These are phyloP conservation scores for Arbutus unedo DNA, from an alignment of 148 eudicot genomes.

Conservation along the genomic window DNA sequence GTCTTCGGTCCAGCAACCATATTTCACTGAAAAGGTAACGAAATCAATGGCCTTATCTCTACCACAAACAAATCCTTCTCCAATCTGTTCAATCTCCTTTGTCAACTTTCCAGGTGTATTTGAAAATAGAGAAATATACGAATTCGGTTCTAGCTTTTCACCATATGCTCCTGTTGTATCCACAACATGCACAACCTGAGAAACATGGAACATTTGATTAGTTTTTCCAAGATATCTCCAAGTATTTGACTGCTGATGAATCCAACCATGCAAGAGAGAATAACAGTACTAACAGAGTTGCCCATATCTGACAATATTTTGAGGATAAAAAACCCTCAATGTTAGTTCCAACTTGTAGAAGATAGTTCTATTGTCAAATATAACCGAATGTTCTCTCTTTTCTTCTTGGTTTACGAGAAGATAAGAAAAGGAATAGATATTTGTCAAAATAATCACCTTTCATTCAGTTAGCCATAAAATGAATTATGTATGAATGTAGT, in stretches of 20 bases:
- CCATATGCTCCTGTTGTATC: conserved; percentile 52
- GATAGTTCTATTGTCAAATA: background rate
- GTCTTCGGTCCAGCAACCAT: conserved; percentile 62
- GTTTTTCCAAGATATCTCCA: background rate
- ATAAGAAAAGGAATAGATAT: no score
- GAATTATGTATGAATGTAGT: no score
- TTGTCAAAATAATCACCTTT: no score
- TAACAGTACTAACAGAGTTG: background rate
- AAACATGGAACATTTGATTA: conserved; percentile 15
- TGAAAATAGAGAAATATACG: conserved; percentile 77
- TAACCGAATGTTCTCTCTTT: background rate
- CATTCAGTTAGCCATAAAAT: no score
- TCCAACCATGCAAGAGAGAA: background rate
- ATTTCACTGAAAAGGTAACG: conserved; percentile 79
- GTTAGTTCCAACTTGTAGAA: background rate
- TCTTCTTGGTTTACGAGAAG: no score
- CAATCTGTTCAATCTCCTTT: conserved; percentile 59
- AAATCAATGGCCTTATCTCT: conserved; percentile 64
- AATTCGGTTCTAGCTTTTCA: conserved; percentile 39
- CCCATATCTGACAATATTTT: background rate
- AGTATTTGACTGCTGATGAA: background rate
- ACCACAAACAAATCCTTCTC: conserved; percentile 80
- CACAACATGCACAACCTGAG: conserved; percentile 93
- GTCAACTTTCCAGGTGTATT: conserved; percentile 79
- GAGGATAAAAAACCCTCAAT: background rate